phyloP scores from a whole-genome alignment of 768 basidiomycete species.

The Pulveroboletus sp. region DNA sequence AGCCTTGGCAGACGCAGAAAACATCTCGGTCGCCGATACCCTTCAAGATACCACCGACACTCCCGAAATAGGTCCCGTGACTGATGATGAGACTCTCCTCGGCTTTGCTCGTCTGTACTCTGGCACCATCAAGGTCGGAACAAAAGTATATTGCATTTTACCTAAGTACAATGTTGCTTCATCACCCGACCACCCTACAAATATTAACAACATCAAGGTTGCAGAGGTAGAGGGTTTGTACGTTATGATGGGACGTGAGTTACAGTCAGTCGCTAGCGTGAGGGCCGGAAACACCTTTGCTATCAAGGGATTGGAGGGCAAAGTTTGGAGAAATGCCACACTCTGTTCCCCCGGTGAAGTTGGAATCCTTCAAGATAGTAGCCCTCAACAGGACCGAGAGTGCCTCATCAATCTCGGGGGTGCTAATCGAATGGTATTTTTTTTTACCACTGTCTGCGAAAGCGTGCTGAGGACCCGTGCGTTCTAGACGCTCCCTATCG shows the following conservation, averaged over 20 bases:
- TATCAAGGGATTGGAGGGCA: slow-evolving; percentile 83
- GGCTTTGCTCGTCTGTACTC: slow-evolving; percentile 96
- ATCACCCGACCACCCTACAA: slow-evolving; percentile 62
- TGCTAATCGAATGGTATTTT: slow-evolving; percentile 57
- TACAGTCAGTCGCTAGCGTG: slow-evolving; percentile 80
- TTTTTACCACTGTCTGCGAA: not conserved
- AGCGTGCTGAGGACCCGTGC: slow-evolving; percentile 1
- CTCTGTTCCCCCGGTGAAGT: slow-evolving; percentile 64
- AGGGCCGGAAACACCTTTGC: slow-evolving; percentile 95
- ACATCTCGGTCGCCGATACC: slow-evolving; percentile 5
- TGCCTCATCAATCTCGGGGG: slow-evolving; percentile 82
- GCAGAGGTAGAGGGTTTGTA: slow-evolving; percentile 78
- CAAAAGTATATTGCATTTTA: slow-evolving; percentile 67
- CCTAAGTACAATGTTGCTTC: slow-evolving; percentile 80
- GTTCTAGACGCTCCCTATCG: slow-evolving; percentile 78
- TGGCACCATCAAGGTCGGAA: slow-evolving; percentile 70
- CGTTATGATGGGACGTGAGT: slow-evolving; percentile 96
- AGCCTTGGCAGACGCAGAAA: slow-evolving; percentile 22
- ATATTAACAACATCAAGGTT: slow-evolving; percentile 58
- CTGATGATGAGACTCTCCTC: slow-evolving; percentile 64
- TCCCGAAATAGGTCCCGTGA: not conserved
- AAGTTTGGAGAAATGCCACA: slow-evolving; percentile 88
- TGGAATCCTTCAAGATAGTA: slow-evolving; percentile 37
- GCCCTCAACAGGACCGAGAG: slow-evolving; percentile 37
- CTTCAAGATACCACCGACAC: not conserved